Percentiles rank a stretch among this genome's conserved stretches.
Evolutionary conservation across 202 grass and related monocot species (phyloP).

Genomic region (Zoysia matrella): DNA sequence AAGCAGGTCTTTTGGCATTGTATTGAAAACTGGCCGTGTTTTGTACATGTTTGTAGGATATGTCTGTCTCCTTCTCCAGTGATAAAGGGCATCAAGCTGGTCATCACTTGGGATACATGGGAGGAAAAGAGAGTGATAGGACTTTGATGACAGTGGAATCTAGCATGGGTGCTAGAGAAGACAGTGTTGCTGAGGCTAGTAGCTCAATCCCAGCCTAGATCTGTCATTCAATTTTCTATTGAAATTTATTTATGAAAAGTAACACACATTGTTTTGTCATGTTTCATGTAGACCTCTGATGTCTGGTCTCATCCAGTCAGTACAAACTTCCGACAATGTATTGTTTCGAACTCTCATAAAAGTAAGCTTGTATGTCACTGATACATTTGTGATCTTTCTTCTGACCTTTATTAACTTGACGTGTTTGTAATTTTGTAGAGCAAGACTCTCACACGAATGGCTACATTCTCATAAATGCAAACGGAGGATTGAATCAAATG

Average conservation of each 20-base stretch:
- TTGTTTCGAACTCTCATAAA: constrained; percentile 79
- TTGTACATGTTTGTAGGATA: constrained; percentile 63
- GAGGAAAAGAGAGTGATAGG: constrained; percentile 71
- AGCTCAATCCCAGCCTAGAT: constrained; percentile 41
- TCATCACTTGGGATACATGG: constrained; percentile 39
- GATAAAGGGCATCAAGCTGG: constrained; percentile 45
- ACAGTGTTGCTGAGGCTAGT: constrained; percentile 70
- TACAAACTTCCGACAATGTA: constrained; percentile 79
- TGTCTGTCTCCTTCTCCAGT: constrained; percentile 56
- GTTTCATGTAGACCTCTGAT: constrained; percentile 61
- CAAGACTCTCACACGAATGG: constrained; percentile 75
- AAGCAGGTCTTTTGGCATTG: constrained; percentile 4
- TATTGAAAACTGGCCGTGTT: constrained; percentile 21
- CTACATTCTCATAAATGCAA: constrained; percentile 97
- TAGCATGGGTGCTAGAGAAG: constrained; percentile 47
- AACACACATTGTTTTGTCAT: constrained; percentile 33
- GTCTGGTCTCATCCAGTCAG: constrained; percentile 79
- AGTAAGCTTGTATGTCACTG: constrained; percentile 57
- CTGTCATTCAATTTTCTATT: constrained; percentile 15
- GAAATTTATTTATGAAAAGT: constrained; percentile 28
- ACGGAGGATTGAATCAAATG: constrained; percentile 99
- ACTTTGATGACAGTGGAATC: constrained; percentile 68
- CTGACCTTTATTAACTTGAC: constrained; percentile 27
- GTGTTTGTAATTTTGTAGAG: constrained; percentile 63
- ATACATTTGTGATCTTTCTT: constrained; percentile 16